Evolutionary conservation across 1,139 yeast genomes (phyloP), one percentile per base, ranked within the genome.

Genomic region (Lodderomyces elongisporus): DNA sequence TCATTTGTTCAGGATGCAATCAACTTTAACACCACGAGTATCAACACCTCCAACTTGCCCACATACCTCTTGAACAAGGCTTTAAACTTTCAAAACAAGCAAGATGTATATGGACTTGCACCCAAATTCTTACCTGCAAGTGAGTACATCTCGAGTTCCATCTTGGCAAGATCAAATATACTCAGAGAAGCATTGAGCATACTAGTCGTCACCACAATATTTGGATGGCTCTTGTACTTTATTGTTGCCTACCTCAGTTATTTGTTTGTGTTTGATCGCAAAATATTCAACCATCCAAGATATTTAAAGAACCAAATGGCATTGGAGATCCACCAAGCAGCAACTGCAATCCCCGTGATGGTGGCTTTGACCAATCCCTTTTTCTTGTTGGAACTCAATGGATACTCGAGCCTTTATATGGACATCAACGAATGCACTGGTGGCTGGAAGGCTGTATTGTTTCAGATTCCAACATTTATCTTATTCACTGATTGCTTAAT

Each of bases 401-500:
- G 98, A 2, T 79, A 73, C 58, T 87, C 96, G 1, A 72, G 69
- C 50, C 69, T 91, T 40, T 88, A 89, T 62, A 74, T 78, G 67
- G 63, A 75, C 30, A 61, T 80, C 25, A 67, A 73, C 44, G 80
- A 76, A 36, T 62, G 75, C n/a, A 73, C 73, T 24, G 82, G 81
- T 30, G 93, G 95, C 30, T 74, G 79, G 74, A 69, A 64, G 53
- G 77, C 85, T 31, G 52, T 85, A 28, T 39, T 75, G 20, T 57
- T 68, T 41, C 96, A 88, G 56, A 58, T 81, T 40, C 91, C 93
- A 4, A 60, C 74, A 22, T 91, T 89, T 61, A 73, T 91, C 44
- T 71, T 91, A 67, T 91, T 91, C 57, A 89, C 98, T 5, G 98
- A 91, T 60, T 82, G 87, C 56, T 85, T 91, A 39, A 87, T 91